Percentiles rank a stretch among this genome's conserved stretches.
Evolutionary conservation across 2,329 filamentous ascomycete genomes (phyloP).

Genomic region (Colletotrichum orbiculare): DNA sequence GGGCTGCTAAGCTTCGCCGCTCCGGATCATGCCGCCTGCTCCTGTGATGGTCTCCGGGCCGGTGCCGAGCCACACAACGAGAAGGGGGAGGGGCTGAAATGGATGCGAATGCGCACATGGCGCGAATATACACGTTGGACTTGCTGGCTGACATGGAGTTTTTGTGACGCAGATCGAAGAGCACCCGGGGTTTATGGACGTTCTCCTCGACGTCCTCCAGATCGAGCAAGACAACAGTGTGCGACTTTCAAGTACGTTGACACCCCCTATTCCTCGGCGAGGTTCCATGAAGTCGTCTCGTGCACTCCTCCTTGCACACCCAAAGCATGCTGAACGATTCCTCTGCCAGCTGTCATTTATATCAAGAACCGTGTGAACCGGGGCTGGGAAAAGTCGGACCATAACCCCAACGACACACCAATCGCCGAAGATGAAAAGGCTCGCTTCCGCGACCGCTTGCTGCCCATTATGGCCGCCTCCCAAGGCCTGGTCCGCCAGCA

Average conservation of each 20-base stretch:
- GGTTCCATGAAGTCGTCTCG: conserved; percentile 10
- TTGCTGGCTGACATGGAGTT: conserved; percentile 24
- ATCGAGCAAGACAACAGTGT: conserved; percentile 86
- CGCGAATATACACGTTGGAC: conserved; percentile 34
- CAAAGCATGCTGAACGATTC: conserved; percentile 29
- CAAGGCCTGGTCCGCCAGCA: conserved; percentile 87
- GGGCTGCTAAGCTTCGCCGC: conserved; percentile 26
- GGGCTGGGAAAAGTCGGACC: conserved; percentile 85
- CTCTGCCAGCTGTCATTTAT: conserved; percentile 84
- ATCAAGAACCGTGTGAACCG: conserved; percentile 97
- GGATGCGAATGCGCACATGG: conserved; percentile 1
- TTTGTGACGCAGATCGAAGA: conserved; percentile 79
- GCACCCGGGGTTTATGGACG: conserved; percentile 88
- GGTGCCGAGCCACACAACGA: conserved; percentile 1
- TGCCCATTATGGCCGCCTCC: conserved; percentile 87
- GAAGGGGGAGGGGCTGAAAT: background rate
- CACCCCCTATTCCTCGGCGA: conserved; percentile 38
- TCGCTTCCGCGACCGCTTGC: conserved; percentile 85
- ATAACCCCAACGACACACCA: conserved; percentile 76
- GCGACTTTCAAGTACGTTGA: conserved; percentile 83
- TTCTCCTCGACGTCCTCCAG: conserved; percentile 90
- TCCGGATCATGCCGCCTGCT: conserved; percentile 15
- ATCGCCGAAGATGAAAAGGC: conserved; percentile 92
- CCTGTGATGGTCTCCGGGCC: background rate
- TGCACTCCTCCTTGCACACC: background rate